Evolutionary conservation across 805 yeast species (phyloP), one percentile per base, ranked within the genome.

Genomic region (Candida yuanshanica): DNA sequence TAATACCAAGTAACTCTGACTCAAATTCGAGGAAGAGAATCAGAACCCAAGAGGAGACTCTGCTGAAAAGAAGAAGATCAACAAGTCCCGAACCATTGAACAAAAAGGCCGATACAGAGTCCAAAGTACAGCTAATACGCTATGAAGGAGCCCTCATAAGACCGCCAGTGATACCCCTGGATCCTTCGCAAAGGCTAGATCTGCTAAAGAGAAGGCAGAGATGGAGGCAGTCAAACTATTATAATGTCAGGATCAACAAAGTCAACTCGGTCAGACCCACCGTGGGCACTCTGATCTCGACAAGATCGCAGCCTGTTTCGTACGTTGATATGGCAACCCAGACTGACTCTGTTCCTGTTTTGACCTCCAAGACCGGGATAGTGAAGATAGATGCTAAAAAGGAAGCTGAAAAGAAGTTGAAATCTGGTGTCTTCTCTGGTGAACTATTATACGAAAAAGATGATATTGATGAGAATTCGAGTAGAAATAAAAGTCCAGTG

Each of bases 101-200:
- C n/a, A 31, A 31, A 21, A 17, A 17, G 34, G 34, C 22, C n/a
- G n/a, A 17, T 17, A 17, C 21, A 9, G 41, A 38, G 14, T 7
- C 25, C 27, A 25, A 33, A 20, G 7, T 25, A n/a, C 41, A 33
- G 21, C 36, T 17, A 20, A 33, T 31, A 2, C 22, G 20, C 21
- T 17, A 31, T 17, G 20, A 17, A 5, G 21, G 21, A n/a, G 18
- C 16, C 22, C 21, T 31, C 2, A 18, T 31, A 31, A 74, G 63
- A 62, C 77, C 39, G 5, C 58, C 59, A 8, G 45, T 55, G 35
- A 51, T 56, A 43, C 53, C 51, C 3, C 35, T 56, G 2, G 42
- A 49, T 20, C 60, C 61, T 6, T 36, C 47, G 2, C 59, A 56
- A 34, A 39, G 61, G 20, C 50, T 56, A n/a, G 52, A 45, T 20